Evolutionary conservation across 106 monocot genomes (phyloP), one percentile per base, ranked within the genome.

Genomic region (Acorus gramineus): DNA sequence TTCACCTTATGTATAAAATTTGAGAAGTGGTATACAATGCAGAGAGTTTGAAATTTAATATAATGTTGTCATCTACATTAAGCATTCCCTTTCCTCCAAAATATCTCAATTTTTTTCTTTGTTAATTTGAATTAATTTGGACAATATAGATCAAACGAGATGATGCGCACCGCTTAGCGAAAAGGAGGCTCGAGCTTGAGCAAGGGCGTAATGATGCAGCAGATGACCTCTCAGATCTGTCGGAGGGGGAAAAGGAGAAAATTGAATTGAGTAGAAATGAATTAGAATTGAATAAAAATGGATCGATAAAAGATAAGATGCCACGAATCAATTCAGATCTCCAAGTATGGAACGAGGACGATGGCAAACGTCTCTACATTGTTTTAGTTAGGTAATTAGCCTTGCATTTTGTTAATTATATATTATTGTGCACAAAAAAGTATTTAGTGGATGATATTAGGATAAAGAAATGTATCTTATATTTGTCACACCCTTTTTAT

Each of bases 241-340:
- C 89, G 5, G 85, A 90, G 52, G 84, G 84, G 6, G 87, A 88
- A 69, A 84, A 73, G 64, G 79, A 82, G 12, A 76, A 76, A 42
- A 10, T 44, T 0, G 63, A 28, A 28, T 28, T 28, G 28, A 28
- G 28, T 28, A 28, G 28, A 28, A 28, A 28, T 28, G 28, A 28
- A 28, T 28, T 28, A 28, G 28, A 28, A 28, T 28, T 28, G 28
- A 28, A 28, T 28, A 28, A 56, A 1, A n/a, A 0, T 1, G 52
- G 61, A 43, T 58, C 63, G 0, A 44, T 52, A 2, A 69, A 52
- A 52, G 49, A 49, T 0, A 28, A 46, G 3, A 64, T 78, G 46
- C 13, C 66, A 0, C 46, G 83, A 61, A 81, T 80, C 49, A 61
- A 74, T 66, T 86, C 83, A 0, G 77, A 82, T 2, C 14, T 65